Evolutionary conservation across 179 eudicot genomes (phyloP), one percentile per base, ranked within the genome.

Genomic region (Spergularia azorica): DNA sequence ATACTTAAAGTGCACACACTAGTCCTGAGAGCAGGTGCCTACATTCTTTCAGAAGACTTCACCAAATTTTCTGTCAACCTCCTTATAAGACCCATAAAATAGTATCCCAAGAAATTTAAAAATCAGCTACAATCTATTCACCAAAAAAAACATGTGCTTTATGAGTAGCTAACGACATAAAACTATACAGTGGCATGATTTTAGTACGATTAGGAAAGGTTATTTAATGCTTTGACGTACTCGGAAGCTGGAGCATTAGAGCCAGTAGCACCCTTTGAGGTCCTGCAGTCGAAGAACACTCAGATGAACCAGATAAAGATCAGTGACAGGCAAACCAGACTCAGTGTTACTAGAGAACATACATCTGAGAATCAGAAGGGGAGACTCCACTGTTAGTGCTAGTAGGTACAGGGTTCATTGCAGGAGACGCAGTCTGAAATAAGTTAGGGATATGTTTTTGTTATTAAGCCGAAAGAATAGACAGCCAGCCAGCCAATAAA

Each of bases 371-470:
- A 75, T 91, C 93, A 82, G 93, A 77, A 60, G 79, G 76, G 75
- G 92, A 76, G 75, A 80, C 72, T 18, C 54, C 79, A 63, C 65
- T 67, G 9, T 88, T 76, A 84, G 69, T 83, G 80, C 83, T 71
- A 21, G 74, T 68, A 66, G 77, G 77, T 46, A 63, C 60, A 79
- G 77, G 57, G 63, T 21, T 72, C 26, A 86, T 81, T 67, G 82
- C 81, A 51, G 86, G 71, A 72, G 91, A 76, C 73, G 87, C 73
- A 79, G 84, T 82, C 97, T 92, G 89, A 77, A 63, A 63, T 32
- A 66, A 85, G 58, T 64, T 36, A 54, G 46, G 43, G 41, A 61
- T 43, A 57, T 63, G 16, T 65, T 52, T 57, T 18, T 55, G 39
- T 58, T 14, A 60, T 17, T 12, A 58, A 76, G 38, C 72, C 32